phyloP scores from a whole-genome alignment of 108 stramenopile genomes.

The Cyclotella baltica region DNA sequence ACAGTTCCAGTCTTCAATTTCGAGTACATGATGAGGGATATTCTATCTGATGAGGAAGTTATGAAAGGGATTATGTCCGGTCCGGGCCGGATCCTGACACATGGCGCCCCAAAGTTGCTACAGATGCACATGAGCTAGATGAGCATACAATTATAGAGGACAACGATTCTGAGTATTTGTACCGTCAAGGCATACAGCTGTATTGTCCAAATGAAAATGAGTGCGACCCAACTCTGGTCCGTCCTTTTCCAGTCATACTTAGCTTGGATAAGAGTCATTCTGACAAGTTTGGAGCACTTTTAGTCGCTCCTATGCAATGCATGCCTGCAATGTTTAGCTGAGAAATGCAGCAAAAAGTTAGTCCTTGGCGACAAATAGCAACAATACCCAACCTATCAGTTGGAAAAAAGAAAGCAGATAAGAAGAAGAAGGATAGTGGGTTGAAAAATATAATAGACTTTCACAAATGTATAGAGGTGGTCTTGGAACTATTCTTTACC shows the following conservation, averaged over 20 bases:
- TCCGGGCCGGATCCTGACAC: background rate
- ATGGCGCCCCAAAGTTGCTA: background rate
- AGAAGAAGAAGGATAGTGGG: background rate
- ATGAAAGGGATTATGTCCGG: no score
- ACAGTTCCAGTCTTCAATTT: no score
- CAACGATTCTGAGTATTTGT: background rate
- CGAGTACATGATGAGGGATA: no score
- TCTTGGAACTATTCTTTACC: background rate
- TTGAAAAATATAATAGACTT: background rate
- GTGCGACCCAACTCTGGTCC: background rate
- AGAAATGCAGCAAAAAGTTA: background rate
- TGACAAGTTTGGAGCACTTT: background rate
- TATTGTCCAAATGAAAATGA: conserved; percentile 4
- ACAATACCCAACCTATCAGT: background rate
- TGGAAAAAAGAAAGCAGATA: background rate
- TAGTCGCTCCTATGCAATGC: background rate
- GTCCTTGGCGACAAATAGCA: background rate
- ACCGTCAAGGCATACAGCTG: background rate
- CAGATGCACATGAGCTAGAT: background rate
- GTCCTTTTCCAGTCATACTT: background rate
- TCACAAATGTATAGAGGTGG: background rate
- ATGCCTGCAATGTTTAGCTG: background rate
- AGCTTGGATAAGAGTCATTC: background rate
- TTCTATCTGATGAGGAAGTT: no score
- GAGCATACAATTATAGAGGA: background rate